Evolutionary conservation across 768 basidiomycete species (phyloP), one percentile per base, ranked within the genome.

Genomic region (Trametes sanguinea): DNA sequence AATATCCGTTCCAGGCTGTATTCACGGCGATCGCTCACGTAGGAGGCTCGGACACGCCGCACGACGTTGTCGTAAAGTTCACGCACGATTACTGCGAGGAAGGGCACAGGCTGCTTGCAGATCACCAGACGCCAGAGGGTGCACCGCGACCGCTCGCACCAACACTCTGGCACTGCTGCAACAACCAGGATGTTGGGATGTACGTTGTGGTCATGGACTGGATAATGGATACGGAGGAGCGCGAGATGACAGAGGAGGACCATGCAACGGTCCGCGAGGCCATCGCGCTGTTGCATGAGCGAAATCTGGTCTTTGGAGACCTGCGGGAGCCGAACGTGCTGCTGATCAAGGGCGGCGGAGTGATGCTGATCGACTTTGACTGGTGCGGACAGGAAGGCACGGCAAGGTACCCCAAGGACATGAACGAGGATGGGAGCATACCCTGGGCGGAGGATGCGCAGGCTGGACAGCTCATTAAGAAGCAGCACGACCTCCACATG

Each of bases 221-320:
- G 14, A 13, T 64, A 7, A 47, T 30, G 17, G 57, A 50, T 33
- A 44, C 27, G 54, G 27, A 43, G 50, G 46, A n/a, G 37, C 10
- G 50, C 51, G 43, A 3, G 43, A 45, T 11, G 51, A 52, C 8
- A n/a, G 35, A 45, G 8, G 30, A 35, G 27, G 48, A 63, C 39
- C 27, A 27, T 47, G 57, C 45, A 2, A 33, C 16, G 27, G 52
- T 67, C 50, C 40, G 55, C 13, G 11, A 33, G 16, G 68, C 64
- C 11, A 44, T 67, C n/a, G 9, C 13, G 27, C 11, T 58, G 42
- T 54, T 71, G 45, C 70, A 71, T 51, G 33, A 14, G 8, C 7
- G 47, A 2, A 48, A 60, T 51, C 57, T 74, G 30, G 75, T 74
- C 40, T 73, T 71, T 65, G 74, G 73, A 17, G 74, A 74, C 63